Conservation (phyloP, 2,329 filamentous ascomycete genomes). For the Colletotrichum melonis region DNA sequence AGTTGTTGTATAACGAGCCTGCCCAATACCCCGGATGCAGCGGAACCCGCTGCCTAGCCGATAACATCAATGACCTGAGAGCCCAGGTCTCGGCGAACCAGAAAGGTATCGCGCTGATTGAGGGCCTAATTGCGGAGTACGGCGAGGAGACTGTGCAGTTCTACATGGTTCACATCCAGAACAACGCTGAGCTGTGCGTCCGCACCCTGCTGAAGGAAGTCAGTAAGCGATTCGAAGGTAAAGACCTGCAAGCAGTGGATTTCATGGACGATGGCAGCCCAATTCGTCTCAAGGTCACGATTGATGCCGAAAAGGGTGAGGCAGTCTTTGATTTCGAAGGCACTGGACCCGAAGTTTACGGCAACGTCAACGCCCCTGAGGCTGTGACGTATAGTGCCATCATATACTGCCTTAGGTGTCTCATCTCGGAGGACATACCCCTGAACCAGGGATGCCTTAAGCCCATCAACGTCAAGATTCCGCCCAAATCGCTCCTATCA, state of each 20-base stretch:
- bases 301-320: slow-evolving; percentile 79
- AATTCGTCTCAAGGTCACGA: slow-evolving; percentile 79
- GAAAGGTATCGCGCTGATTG: slow-evolving; percentile 86
- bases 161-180: slow-evolving; percentile 86
- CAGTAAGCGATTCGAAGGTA: slow-evolving; percentile 75
- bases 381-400: slow-evolving; percentile 89
- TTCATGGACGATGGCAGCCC: slow-evolving; percentile 89
- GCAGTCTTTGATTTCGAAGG: slow-evolving; percentile 85
- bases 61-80: slow-evolving; percentile 86
- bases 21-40: slow-evolving; percentile 80
- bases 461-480: slow-evolving; percentile 80
- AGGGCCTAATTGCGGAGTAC: slow-evolving; percentile 80
- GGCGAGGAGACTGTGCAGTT: slow-evolving; percentile 82
- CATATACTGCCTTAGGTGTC: slow-evolving; percentile 84
- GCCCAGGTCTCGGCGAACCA: slow-evolving; percentile 88
- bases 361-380: slow-evolving; percentile 83
- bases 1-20: slow-evolving; percentile 79
- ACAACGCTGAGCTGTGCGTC: slow-evolving; percentile 82
- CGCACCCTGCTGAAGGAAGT: slow-evolving; percentile 78
- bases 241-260: slow-evolving; percentile 77
- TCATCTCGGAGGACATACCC: slow-evolving; percentile 85
- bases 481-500: slow-evolving; percentile 77
- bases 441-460: slow-evolving; percentile 85
- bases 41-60: slow-evolving; percentile 80
- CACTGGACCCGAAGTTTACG: slow-evolving; percentile 83